phyloP scores from a whole-genome alignment of 192 early-diverging fungal species.

The Chytriomyces sp. region DNA sequence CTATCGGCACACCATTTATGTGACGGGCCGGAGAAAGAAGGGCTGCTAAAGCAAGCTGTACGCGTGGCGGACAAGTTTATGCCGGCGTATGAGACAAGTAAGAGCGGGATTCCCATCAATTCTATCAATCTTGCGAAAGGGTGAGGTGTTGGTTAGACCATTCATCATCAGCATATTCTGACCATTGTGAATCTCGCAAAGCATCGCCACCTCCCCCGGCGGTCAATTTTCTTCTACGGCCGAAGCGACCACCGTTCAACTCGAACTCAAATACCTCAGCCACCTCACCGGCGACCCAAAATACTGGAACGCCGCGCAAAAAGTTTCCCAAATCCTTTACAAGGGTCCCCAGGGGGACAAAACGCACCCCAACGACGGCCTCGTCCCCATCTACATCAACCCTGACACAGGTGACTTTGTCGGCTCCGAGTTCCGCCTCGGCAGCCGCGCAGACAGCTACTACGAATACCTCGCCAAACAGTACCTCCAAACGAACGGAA shows the following conservation, averaged over 20 bases:
- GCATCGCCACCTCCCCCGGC: conserved; percentile 1
- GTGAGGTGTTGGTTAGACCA: neutral
- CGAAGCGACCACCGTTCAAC: conserved; percentile 82
- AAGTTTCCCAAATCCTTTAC: conserved; percentile 61
- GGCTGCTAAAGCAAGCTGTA: conserved; percentile 70
- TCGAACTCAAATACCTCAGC: conserved; percentile 85
- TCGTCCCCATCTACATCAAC: conserved; percentile 77
- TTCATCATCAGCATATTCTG: neutral
- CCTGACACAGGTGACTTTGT: conserved; percentile 60
- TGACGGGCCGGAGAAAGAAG: conserved; percentile 45
- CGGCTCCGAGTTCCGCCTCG: conserved; percentile 68
- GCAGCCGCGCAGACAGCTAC: conserved; percentile 84
- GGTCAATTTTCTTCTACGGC: conserved; percentile 48
- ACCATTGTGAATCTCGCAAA: neutral
- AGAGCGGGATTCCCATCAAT: conserved; percentile 67
- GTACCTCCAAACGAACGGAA: conserved; percentile 70
- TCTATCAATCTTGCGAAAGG: conserved; percentile 56
- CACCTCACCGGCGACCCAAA: conserved; percentile 72
- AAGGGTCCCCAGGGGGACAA: conserved; percentile 26
- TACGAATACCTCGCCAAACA: conserved; percentile 96
- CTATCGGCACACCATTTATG: conserved; percentile 79
- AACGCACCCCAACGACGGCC: conserved; percentile 56
- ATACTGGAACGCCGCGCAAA: conserved; percentile 74
- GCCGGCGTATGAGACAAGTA: conserved; percentile 64
- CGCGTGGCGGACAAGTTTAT: conserved; percentile 75